These are phyloP conservation scores for Elaeis guineensis DNA, from an alignment of 176 grass and related monocot genomes.

Conservation along the genomic window DNA sequence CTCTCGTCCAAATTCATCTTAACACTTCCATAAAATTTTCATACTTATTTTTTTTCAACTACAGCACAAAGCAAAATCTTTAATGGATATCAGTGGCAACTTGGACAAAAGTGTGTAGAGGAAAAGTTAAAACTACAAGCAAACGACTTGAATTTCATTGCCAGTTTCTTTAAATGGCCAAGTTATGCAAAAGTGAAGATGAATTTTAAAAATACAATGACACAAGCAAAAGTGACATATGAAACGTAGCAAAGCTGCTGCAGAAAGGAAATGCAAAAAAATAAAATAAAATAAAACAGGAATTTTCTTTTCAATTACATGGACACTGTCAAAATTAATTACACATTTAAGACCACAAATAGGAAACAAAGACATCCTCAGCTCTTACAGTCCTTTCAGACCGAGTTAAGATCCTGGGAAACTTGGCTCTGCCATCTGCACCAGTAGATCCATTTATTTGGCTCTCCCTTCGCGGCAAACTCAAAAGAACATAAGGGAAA, in stretches of 20 bases:
- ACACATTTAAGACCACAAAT: conserved; percentile 35
- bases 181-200: too few species aligned
- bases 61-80: too few species aligned
- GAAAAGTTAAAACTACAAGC: too few species aligned
- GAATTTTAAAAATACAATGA: too few species aligned
- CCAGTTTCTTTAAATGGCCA: too few species aligned
- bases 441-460: conserved; percentile 6
- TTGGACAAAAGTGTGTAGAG: too few species aligned
- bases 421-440: conserved; percentile 96
- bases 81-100: too few species aligned
- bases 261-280: conserved; percentile 8
- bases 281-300: conserved; percentile 3
- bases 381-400: conserved; percentile 41
- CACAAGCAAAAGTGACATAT: too few species aligned
- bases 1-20: too few species aligned
- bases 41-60: too few species aligned
- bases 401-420: conserved; percentile 81
- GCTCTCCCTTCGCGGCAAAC: conserved; percentile 1
- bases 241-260: not conserved
- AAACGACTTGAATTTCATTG: too few species aligned
- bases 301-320: conserved; percentile 28
- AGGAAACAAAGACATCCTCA: conserved; percentile 11
- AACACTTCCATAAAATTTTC: too few species aligned
- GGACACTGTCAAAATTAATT: conserved; percentile 71
- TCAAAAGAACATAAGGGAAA: not conserved